These are phyloP conservation scores for Hypoxylon sp. DNA, from an alignment of 2,329 filamentous ascomycete genomes.

Conservation along the genomic window DNA sequence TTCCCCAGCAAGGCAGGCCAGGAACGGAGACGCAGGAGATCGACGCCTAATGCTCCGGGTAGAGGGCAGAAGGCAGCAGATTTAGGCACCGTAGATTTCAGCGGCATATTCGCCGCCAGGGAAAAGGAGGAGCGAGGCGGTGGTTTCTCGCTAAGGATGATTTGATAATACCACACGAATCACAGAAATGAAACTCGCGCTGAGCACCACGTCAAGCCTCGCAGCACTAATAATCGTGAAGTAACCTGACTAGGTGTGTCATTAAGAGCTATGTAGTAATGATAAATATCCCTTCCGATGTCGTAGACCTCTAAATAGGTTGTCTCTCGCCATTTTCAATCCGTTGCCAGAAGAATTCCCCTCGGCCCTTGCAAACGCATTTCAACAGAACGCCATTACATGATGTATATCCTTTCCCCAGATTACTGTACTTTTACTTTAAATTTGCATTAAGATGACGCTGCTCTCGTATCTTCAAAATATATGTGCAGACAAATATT, in stretches of 20 bases:
- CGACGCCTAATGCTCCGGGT: constrained; percentile 85
- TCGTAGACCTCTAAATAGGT: constrained; percentile 37
- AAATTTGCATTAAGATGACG: constrained; percentile 32
- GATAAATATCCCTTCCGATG: constrained; percentile 32
- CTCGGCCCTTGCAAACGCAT: constrained; percentile 18
- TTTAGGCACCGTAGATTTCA: constrained; percentile 72
- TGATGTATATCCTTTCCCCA: constrained; percentile 36
- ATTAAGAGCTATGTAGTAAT: constrained; percentile 46
- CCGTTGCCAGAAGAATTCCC: constrained; percentile 30
- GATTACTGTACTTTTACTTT: constrained; percentile 38
- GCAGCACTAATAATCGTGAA: constrained; percentile 13
- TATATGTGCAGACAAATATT: constrained; percentile 41
- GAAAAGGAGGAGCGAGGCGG: constrained; percentile 74
- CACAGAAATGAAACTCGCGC: constrained; percentile 20
- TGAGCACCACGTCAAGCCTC: constrained; percentile 38
- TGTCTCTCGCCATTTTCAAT: constrained; percentile 36
- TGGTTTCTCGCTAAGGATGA: constrained; percentile 75
- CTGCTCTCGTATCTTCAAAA: constrained; percentile 33
- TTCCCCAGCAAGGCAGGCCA: constrained; percentile 96
- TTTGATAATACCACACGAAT: constrained; percentile 49
- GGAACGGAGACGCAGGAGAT: constrained; percentile 79
- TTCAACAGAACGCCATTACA: constrained; percentile 37
- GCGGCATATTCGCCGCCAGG: constrained; percentile 76
- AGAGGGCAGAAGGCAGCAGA: constrained; percentile 75
- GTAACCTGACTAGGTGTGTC: constrained; percentile 36